Evolutionary conservation across 768 basidiomycete genomes (phyloP), one percentile per base, ranked within the genome.

Genomic region (Russula emetica): DNA sequence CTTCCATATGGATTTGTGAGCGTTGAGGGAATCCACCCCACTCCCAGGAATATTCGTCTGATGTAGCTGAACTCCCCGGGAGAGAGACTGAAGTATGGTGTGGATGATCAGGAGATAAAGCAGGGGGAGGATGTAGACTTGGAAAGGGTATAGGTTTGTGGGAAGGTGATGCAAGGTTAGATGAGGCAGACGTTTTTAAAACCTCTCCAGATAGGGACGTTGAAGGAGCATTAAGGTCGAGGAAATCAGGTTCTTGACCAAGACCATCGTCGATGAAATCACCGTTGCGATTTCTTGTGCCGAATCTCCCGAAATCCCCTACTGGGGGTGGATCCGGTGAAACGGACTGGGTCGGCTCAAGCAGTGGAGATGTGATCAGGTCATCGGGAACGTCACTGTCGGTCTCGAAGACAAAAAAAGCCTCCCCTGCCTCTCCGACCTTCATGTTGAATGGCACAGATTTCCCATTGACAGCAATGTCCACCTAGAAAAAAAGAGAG

Each of bases 361-460:
- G 83, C 26, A 99, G 77, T 28, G 97, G 97, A 76, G 90, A 93
- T 0, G 97, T 99, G 67, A 94, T 89, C 66, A 99, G 84, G 72
- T 94, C 91, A 53, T 84, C 88, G 3, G 97, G 96, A 34, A 98
- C 87, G 63, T 98, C 94, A 44, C 88, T 92, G 45, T 95, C 92
- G 0, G 96, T 98, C 75, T 99, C 96, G 69, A 98, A 93, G 45
- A 99, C 90, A 71, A 98, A 98, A 80, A 98, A 99, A 0, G 95
- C 97, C 76, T 99, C 97, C 5, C 97, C 97, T 1, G 97, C 94
- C 63, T 98, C 97, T 45, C 94, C 95, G 66, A 98, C 94, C 80
- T 99, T 98, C 97, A 99, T 99, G 74, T 82, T 83, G 74, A 92
- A 98, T 0, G 96, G 96, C 61, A 94, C 88, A 50, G 82, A 81